Evolutionary conservation across 352 stramenopile genomes (phyloP), one percentile per base, ranked within the genome.

Genomic region (Globisporangium spinosum): DNA sequence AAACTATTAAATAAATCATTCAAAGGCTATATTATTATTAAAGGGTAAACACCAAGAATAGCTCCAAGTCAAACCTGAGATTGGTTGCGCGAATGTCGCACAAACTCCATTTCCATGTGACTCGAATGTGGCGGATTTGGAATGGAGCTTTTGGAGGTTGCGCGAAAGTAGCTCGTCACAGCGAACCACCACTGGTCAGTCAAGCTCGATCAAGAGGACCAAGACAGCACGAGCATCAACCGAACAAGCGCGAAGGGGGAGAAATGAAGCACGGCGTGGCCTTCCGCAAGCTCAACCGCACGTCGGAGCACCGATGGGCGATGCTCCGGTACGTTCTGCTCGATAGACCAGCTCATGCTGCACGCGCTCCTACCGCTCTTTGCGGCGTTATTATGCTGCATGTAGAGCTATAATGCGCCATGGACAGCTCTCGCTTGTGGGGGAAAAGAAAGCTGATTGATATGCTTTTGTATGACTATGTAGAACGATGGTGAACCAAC

Each of bases 401-500:
- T 49, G 2, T 51, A 12, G 2, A 6, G 64, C 20, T 34, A 43
- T 38, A 22, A 53, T 12, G 40, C n/a, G 22, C 9, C 15, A 6
- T 7, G 38, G 59, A n/a, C 20, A 32, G 43, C 2, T 34, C 10
- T 47, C 5, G 1, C 8, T 7, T 54, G 1, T 45, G 43, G 43
- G 7, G 0, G 2, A 32, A 38, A 51, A 60, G n/a, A 40, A 60
- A 56, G 7, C 22, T 56, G 17, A 47, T 34, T 32, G 34, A 8
- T 22, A 29, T 60, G 34, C 29, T 25, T 27, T 25, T 67, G 47
- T 65, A 15, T 35, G 9, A 13, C 15, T 67, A 27, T 57, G 68
- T 65, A 95, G 86, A 51, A 99, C 98, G 49, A 98, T 98, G 87
- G 91, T 98, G 58, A 98, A 95, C 65, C 98, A 97, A 65, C 84